Base-by-base conservation (phyloP, 1,284 basidiomycete species). In the Laetiporus sulphureus region DNA sequence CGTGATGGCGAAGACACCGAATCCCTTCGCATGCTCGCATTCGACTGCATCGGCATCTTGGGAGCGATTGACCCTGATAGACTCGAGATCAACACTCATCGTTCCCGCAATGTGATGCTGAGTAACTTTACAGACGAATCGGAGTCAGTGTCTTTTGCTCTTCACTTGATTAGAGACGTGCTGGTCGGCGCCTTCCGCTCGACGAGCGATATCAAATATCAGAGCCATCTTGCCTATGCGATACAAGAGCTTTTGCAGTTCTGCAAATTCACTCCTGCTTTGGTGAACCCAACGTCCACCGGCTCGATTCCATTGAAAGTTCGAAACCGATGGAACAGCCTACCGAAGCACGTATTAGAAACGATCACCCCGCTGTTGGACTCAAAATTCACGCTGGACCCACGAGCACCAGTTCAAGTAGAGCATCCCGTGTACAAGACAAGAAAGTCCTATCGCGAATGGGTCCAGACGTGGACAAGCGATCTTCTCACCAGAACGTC, bases 21-120 rank as follows among this genome's bases (percentile, higher is more conserved):
- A 42, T 57, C 72, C 5, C 58, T 93, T 29, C 78, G 79, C 15
- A 65, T 79, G 32, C 62, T 88, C 15, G 83, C 88, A 0, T 93
- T 89, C 56, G 90, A 96, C 57, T 97, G 92, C 59, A 79, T 99
- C 38, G 93, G 95, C 1, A 77, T 91, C n/a, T 65, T 99, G 4
- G 96, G 96, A 5, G 96, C 96, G 1, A 75, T 96, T 15, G 96
- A 99, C 64, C 94, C 96, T 1, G 96, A 99, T 67, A 79, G 96
- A 42, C 86, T 91, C 57, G 86, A 91, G 48, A 69, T 89, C 31
- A 65, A 66, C 4, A 60, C 72, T 29, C 72, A 73, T 24, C 81
- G 86, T 48, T 64, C 75, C 2, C 73, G 77, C 30, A 82, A 88
- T 65, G 75, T 91, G 29, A 73, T 98, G 39, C 69, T 83, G 43